Evolutionary conservation across 1,284 basidiomycete species (phyloP).

Genomic region (Mrakiaceae sp.): DNA sequence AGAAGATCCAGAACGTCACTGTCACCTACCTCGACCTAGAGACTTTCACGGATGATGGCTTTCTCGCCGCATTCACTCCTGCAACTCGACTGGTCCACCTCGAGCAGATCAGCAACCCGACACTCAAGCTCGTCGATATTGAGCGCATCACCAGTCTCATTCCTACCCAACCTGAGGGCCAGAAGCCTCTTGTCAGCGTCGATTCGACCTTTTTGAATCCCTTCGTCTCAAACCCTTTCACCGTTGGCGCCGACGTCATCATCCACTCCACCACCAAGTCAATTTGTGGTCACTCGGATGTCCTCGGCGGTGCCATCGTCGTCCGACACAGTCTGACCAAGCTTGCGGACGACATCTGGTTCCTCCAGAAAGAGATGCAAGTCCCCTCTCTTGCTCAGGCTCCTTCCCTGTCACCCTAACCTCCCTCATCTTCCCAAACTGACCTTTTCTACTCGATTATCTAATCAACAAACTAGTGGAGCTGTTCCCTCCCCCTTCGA

Average conservation of each 20-base stretch:
- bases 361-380: constrained; percentile 62
- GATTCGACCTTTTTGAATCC: constrained; percentile 90
- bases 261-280: constrained; percentile 78
- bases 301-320: constrained; percentile 73
- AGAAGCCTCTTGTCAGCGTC: constrained; percentile 62
- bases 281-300: constrained; percentile 85
- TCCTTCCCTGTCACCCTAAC: neutral
- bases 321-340: constrained; percentile 38
- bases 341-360: constrained; percentile 52
- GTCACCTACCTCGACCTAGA: constrained; percentile 45
- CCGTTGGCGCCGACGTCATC: constrained; percentile 75
- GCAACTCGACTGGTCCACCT: constrained; percentile 82
- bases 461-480: no score
- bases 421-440: neutral
- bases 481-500: constrained; percentile 81
- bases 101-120: constrained; percentile 91
- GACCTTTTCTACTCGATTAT: neutral
- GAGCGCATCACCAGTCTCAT: constrained; percentile 55
- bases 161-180: constrained; percentile 53
- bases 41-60: constrained; percentile 65
- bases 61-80: neutral
- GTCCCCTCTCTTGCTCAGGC: constrained; percentile 41
- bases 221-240: constrained; percentile 78
- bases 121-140: constrained; percentile 68
- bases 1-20: neutral